Conservation (phyloP, 129 eudicot species). For the Artemisia annua region DNA sequence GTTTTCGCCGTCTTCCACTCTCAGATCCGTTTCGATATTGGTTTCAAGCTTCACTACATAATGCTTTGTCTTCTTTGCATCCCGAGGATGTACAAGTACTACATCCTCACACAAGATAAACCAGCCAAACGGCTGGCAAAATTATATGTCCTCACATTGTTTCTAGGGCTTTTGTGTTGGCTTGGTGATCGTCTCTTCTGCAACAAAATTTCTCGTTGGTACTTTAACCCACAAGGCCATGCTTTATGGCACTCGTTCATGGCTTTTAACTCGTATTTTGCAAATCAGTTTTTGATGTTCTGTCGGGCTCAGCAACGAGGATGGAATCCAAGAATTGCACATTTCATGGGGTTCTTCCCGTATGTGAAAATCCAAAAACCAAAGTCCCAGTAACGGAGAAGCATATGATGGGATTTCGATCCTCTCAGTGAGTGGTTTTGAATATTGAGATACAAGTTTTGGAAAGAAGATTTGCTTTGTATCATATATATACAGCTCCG, state of each 20-base stretch:
- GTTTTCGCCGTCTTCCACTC: conserved; percentile 70
- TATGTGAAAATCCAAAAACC: conserved; percentile 80
- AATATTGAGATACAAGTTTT: conserved; percentile 11
- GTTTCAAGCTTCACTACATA: conserved; percentile 61
- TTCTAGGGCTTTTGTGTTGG: conserved; percentile 61
- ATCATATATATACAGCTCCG: conserved; percentile 10
- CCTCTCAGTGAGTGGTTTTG: too few species aligned
- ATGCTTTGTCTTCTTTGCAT: conserved; percentile 81
- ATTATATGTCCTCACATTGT: conserved; percentile 47
- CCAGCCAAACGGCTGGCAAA: conserved; percentile 68
- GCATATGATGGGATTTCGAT: not conserved
- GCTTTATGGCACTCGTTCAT: conserved; percentile 73
- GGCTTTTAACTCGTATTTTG: conserved; percentile 75
- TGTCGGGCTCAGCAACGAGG: conserved; percentile 84
- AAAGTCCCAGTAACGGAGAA: conserved; percentile 44
- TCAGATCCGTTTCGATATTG: conserved; percentile 49
- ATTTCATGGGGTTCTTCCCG: conserved; percentile 59
- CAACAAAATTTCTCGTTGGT: conserved; percentile 53
- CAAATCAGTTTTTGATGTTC: conserved; percentile 69
- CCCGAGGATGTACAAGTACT: conserved; percentile 88
- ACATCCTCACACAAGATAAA: conserved; percentile 58
- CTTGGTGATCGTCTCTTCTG: conserved; percentile 61
- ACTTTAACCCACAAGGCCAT: conserved; percentile 82
- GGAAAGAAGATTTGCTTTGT: conserved; percentile 12
- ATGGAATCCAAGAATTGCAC: conserved; percentile 63